A percentile compares a stretch with the other conserved stretches of the same genome.
Evolutionary conservation across 2,329 filamentous ascomycete species (phyloP).

Genomic region (Epichloe elymi): DNA sequence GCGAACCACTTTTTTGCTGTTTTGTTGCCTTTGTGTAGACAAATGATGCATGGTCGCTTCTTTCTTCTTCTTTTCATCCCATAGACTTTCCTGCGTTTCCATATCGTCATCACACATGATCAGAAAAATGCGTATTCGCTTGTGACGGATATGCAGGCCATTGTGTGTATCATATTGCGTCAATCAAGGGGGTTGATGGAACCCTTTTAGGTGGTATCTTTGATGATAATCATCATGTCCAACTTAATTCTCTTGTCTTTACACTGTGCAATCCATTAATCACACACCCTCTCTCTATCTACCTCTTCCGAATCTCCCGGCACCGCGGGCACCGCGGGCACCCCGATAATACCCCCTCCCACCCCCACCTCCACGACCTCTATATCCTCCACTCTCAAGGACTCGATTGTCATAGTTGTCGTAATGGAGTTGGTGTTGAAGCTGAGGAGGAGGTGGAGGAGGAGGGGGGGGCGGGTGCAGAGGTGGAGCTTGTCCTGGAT

Average conservation of each 20-base stretch:
- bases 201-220: too few species aligned
- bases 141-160: background rate
- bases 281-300: background rate
- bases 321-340: background rate
- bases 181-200: too few species aligned
- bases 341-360: constrained; percentile 8
- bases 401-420: constrained; percentile 14
- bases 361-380: constrained; percentile 11
- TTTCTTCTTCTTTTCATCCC: background rate
- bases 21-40: constrained; percentile 1
- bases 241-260: background rate
- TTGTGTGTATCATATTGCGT: background rate
- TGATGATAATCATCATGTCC: too few species aligned
- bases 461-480: constrained; percentile 7
- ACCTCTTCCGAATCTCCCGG: constrained; percentile 1
- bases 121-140: background rate
- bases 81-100: constrained; percentile 5
- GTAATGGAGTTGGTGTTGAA: constrained; percentile 6
- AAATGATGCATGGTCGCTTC: background rate
- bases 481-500: constrained; percentile 9
- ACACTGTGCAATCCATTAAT: background rate
- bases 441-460: constrained; percentile 3
- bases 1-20: background rate
- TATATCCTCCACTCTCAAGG: constrained; percentile 15
- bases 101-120: background rate